Evolutionary conservation across 164 flowering plant genomes (phyloP).

Genomic region (Liquidambar formosana): DNA sequence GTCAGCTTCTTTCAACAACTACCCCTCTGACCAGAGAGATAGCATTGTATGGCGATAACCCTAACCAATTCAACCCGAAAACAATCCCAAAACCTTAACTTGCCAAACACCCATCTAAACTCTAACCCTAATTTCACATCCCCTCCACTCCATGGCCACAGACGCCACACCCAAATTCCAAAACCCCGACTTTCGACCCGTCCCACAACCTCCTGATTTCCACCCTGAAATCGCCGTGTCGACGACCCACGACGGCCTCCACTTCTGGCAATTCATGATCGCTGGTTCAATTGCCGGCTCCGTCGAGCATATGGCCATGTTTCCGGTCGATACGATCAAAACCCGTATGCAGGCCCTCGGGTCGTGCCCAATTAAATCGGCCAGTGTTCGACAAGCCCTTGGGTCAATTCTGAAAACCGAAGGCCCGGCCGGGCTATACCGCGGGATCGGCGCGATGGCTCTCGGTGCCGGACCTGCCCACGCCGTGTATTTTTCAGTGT

Average conservation of each 20-base stretch:
- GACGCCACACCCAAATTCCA: slow-evolving; percentile 42
- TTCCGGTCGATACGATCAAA: slow-evolving; percentile 50
- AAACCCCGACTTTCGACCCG: slow-evolving; percentile 33
- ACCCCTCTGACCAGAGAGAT: no score
- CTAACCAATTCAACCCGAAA: neutral
- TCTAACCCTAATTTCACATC: neutral
- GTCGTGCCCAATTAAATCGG: slow-evolving; percentile 54
- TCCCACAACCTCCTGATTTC: slow-evolving; percentile 30
- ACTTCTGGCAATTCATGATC: slow-evolving; percentile 53
- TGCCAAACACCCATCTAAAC: neutral
- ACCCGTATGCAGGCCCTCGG: slow-evolving; percentile 52
- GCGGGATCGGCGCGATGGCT: slow-evolving; percentile 80
- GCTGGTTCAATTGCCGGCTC: slow-evolving; percentile 51
- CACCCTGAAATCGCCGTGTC: slow-evolving; percentile 20
- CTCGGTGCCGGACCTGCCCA: slow-evolving; percentile 90
- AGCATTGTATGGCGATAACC: no score
- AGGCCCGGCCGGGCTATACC: slow-evolving; percentile 65
- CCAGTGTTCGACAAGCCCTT: slow-evolving; percentile 31
- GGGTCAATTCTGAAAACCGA: slow-evolving; percentile 42
- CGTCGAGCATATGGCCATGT: slow-evolving; percentile 55
- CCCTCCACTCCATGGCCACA: slow-evolving; percentile 16
- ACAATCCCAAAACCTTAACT: neutral
- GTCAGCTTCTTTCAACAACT: no score
- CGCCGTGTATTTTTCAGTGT: slow-evolving; percentile 77
- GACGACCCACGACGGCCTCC: slow-evolving; percentile 44